phyloP scores from a whole-genome alignment of 2,329 filamentous ascomycete genomes.

The Colletotrichum truncatum region DNA sequence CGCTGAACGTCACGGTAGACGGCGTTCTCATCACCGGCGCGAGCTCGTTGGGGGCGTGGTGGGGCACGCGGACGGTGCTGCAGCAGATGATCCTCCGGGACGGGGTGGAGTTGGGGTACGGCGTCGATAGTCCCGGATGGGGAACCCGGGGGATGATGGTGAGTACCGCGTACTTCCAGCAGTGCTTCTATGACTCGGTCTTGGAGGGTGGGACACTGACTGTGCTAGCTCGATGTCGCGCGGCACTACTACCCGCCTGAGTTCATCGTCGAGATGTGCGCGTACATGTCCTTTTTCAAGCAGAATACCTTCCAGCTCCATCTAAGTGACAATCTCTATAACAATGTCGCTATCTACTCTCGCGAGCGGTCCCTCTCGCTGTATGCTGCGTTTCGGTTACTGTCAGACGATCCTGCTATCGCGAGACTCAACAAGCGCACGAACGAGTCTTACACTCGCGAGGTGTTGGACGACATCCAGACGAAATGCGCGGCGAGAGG shows the following conservation, averaged over 20 bases:
- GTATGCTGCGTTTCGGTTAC: conserved; percentile 64
- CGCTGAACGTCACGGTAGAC: conserved; percentile 47
- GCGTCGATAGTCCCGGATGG: conserved; percentile 61
- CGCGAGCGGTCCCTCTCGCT: conserved; percentile 56
- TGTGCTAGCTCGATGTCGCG: conserved; percentile 54
- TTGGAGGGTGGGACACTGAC: background rate
- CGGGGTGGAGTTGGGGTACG: conserved; percentile 51
- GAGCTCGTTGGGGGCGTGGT: conserved; percentile 65
- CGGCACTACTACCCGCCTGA: conserved; percentile 64
- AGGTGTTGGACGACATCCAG: conserved; percentile 63
- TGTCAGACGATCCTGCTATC: conserved; percentile 56
- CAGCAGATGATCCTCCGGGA: conserved; percentile 56
- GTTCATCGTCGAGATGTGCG: conserved; percentile 66
- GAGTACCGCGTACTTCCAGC: background rate
- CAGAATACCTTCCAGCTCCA: conserved; percentile 68
- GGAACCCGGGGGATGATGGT: conserved; percentile 54
- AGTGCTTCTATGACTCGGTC: background rate
- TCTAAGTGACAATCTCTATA: conserved; percentile 65
- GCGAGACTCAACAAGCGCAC: conserved; percentile 56
- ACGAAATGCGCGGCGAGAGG: conserved; percentile 60
- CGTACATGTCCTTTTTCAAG: conserved; percentile 70
- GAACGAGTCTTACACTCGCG: conserved; percentile 64
- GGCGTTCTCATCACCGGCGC: conserved; percentile 59
- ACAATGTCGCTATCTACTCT: conserved; percentile 58
- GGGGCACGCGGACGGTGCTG: conserved; percentile 64